phyloP scores from a whole-genome alignment of 2,329 filamentous ascomycete genomes.

The Ceratocystis alfenasii region DNA sequence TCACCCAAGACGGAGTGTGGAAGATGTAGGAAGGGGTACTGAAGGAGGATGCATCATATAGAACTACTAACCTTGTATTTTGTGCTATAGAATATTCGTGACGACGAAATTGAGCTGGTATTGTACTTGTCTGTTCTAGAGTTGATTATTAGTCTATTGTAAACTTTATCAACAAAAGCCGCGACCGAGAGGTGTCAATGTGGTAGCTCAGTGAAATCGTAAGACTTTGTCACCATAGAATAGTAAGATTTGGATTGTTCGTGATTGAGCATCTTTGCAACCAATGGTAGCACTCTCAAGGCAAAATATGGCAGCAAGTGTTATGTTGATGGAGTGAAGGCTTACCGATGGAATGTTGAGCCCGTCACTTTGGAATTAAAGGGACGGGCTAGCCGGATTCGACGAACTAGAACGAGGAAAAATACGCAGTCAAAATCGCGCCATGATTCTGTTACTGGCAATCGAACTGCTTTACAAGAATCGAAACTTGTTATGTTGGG shows the following conservation, averaged over 20 bases:
- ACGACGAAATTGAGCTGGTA: neutral
- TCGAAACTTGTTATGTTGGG: slow-evolving; percentile 10
- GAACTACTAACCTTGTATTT: slow-evolving; percentile 37
- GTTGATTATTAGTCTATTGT: neutral
- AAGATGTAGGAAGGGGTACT: slow-evolving; percentile 21
- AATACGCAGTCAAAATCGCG: slow-evolving; percentile 8
- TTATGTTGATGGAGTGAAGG: neutral
- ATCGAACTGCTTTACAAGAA: neutral
- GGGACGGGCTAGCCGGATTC: slow-evolving; percentile 12
- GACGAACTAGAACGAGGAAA: neutral
- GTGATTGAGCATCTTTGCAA: slow-evolving; percentile 30
- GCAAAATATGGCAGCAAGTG: neutral
- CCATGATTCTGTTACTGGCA: neutral
- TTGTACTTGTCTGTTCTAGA: neutral
- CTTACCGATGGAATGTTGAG: slow-evolving; percentile 16
- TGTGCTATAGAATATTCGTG: slow-evolving; percentile 10
- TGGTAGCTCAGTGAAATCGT: slow-evolving; percentile 45
- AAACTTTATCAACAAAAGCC: neutral
- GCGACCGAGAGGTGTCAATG: slow-evolving; percentile 12
- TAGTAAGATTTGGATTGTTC: slow-evolving; percentile 56
- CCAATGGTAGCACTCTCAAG: slow-evolving; percentile 4
- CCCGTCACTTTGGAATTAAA: slow-evolving; percentile 14
- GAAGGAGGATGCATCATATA: slow-evolving; percentile 1
- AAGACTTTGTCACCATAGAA: slow-evolving; percentile 41
- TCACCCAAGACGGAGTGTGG: slow-evolving; percentile 35